Evolutionary conservation across 2,329 filamentous ascomycete species (phyloP).

Genomic region (Diaporthe eres): DNA sequence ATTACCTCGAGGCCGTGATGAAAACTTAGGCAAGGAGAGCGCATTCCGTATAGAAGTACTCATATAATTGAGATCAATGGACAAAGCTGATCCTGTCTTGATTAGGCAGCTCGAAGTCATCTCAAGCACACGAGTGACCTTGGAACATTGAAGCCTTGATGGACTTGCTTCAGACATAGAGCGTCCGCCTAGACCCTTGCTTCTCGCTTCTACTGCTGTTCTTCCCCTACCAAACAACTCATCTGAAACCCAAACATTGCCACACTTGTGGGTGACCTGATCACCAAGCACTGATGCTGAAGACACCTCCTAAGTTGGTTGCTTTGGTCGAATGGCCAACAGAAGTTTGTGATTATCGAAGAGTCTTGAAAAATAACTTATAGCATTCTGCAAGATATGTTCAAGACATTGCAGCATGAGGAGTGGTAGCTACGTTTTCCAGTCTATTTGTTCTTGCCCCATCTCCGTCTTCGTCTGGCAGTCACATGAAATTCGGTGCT

Average conservation of each 20-base stretch:
- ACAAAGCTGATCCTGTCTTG: neutral
- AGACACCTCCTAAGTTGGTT: neutral
- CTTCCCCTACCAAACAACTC: too few relatives aligned
- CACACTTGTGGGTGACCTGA: too few relatives aligned
- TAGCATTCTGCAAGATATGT: neutral
- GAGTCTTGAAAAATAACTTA: neutral
- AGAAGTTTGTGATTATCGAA: accelerated
- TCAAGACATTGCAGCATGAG: neutral
- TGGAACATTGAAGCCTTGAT: neutral
- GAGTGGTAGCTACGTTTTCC: neutral
- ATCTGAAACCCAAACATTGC: neutral
- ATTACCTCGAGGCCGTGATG: too few relatives aligned
- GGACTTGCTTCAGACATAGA: neutral
- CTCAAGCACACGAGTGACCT: neutral
- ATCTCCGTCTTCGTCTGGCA: too few relatives aligned
- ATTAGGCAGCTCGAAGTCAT: neutral
- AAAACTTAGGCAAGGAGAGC: neutral
- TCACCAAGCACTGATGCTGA: neutral
- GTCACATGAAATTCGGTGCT: neutral
- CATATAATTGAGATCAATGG: too few relatives aligned
- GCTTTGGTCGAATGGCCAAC: accelerated
- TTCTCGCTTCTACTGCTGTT: neutral
- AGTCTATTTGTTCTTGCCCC: neutral
- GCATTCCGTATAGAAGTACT: too few relatives aligned
- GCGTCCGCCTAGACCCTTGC: too few relatives aligned